These are phyloP conservation scores for Prinsepia uniflora DNA, from an alignment of 306 rosid genomes.

Conservation along the genomic window DNA sequence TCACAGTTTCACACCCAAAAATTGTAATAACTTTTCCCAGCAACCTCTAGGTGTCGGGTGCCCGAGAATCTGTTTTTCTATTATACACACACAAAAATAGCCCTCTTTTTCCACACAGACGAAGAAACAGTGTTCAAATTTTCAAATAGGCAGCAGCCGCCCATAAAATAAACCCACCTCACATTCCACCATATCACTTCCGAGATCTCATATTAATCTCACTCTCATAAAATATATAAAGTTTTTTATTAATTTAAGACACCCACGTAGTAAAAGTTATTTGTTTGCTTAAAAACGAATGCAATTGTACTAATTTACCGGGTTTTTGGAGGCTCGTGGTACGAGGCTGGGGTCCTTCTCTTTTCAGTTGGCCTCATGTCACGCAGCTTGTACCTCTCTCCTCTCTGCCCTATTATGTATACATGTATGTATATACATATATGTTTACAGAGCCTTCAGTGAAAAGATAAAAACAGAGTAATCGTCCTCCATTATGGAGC, in stretches of 20 bases:
- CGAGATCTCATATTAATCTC: too few relatives aligned
- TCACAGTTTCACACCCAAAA: neutral
- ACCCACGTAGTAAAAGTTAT: neutral
- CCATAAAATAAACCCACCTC: too few relatives aligned
- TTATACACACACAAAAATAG: neutral
- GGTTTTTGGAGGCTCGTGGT: conserved; percentile 4
- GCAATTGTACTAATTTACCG: conserved; percentile 6
- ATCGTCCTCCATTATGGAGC: conserved; percentile 42
- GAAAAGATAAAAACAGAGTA: conserved; percentile 9
- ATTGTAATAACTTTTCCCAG: neutral
- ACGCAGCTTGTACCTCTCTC: neutral
- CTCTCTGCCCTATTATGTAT: neutral
- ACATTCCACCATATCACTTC: too few relatives aligned
- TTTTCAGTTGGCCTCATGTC: neutral
- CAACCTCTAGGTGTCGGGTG: too few relatives aligned
- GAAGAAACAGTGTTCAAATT: too few relatives aligned
- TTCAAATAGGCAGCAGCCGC: too few relatives aligned
- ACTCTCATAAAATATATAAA: too few relatives aligned
- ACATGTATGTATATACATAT: neutral
- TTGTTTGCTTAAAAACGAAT: neutral
- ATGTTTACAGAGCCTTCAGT: too few relatives aligned
- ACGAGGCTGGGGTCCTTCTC: conserved; percentile 2
- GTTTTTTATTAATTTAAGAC: too few relatives aligned
- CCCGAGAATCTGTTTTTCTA: too few relatives aligned
- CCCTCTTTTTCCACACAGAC: neutral